Percentiles rank a stretch among this genome's conserved stretches.
phyloP scores from a whole-genome alignment of 164 flowering plant genomes.

The Macadamia integrifolia region DNA sequence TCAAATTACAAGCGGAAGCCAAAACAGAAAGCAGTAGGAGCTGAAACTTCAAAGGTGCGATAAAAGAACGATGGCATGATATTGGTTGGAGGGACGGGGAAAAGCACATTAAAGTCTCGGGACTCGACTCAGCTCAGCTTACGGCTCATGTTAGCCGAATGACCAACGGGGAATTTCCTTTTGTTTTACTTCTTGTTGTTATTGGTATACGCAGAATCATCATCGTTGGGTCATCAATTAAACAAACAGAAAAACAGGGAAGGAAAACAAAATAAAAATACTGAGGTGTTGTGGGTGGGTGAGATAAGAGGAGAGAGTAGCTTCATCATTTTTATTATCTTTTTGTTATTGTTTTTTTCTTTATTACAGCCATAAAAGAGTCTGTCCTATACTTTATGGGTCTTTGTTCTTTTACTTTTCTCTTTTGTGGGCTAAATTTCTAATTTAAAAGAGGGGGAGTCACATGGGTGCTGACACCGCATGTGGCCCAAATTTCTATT shows the following conservation, averaged over 20 bases:
- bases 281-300: too few relatives aligned
- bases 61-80: not conserved
- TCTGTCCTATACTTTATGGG: not conserved
- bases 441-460: not conserved
- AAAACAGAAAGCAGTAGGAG: not conserved
- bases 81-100: not conserved
- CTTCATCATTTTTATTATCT: too few relatives aligned
- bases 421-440: not conserved
- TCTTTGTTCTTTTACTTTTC: not conserved
- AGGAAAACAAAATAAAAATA: too few relatives aligned
- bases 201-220: not conserved
- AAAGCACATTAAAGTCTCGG: not conserved
- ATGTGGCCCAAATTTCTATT: not conserved
- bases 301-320: too few relatives aligned
- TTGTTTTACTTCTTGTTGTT: not conserved
- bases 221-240: too few relatives aligned
- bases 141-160: not conserved
- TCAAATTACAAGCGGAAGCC: not conserved
- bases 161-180: not conserved
- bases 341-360: too few relatives aligned
- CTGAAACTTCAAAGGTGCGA: not conserved
- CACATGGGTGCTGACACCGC: conserved; percentile 1
- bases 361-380: too few relatives aligned
- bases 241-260: too few relatives aligned
- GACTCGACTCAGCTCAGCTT: not conserved